phyloP scores from a whole-genome alignment of 345 rosid species.

The Arabidopsis suecica region DNA sequence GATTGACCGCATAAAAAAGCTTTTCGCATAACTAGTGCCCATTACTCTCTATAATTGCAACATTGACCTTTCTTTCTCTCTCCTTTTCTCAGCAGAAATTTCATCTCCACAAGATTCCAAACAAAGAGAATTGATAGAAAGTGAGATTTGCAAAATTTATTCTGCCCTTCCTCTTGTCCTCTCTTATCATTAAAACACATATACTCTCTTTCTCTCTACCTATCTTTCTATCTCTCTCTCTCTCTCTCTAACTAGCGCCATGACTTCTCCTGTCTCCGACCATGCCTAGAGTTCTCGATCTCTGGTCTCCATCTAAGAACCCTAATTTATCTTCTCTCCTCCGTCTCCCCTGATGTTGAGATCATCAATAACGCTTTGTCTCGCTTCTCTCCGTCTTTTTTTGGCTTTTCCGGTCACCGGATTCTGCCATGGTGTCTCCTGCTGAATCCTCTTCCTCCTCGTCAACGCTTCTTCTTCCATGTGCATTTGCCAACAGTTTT shows the following conservation, averaged over 20 bases:
- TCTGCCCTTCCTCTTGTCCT: conserved; percentile 21
- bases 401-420: conserved; percentile 49
- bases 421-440: conserved; percentile 78
- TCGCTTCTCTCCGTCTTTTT: conserved; percentile 32
- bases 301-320: conserved; percentile 31
- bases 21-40: conserved; percentile 37
- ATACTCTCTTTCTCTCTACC: not conserved
- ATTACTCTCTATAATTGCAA: conserved; percentile 39
- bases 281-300: conserved; percentile 26
- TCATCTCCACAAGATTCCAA: conserved; percentile 79
- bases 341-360: conserved; percentile 46
- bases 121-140: conserved; percentile 88
- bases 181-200: conserved; percentile 32
- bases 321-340: conserved; percentile 33
- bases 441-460: conserved; percentile 44
- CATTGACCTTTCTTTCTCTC: conserved; percentile 42
- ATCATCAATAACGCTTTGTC: conserved; percentile 31
- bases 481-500: conserved; percentile 47
- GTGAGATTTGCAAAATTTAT: conserved; percentile 58
- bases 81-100: conserved; percentile 55
- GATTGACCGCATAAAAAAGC: conserved; percentile 39
- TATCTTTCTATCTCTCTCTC: not conserved
- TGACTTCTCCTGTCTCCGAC: conserved; percentile 39
- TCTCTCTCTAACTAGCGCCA: conserved; percentile 21
- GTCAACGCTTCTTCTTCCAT: conserved; percentile 42